phyloP scores from a whole-genome alignment of 805 yeast species.

The Priceomyces fermenticarens region DNA sequence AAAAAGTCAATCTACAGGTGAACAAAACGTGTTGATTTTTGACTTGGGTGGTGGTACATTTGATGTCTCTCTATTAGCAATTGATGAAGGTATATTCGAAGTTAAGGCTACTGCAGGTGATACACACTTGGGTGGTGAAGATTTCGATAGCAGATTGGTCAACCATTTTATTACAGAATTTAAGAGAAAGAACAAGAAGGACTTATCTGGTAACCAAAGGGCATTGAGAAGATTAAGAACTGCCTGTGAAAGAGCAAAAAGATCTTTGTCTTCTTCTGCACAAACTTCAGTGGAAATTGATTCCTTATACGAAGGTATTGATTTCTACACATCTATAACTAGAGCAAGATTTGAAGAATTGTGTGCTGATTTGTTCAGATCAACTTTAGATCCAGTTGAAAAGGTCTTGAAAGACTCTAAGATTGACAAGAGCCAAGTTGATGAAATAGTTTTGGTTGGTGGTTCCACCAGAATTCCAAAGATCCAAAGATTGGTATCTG shows the following conservation, averaged over 20 bases:
- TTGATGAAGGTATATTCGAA: conserved; percentile 49
- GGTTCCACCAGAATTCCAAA: conserved; percentile 99
- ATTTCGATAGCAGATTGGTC: conserved; percentile 94
- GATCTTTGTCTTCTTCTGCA: conserved; percentile 94
- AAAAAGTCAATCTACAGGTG: conserved; percentile 44
- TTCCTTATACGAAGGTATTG: conserved; percentile 91
- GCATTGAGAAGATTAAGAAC: conserved; percentile 98
- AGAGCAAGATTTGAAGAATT: conserved; percentile 98
- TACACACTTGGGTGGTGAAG: conserved; percentile 85
- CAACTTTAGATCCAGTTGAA: conserved; percentile 93
- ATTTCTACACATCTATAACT: conserved; percentile 93
- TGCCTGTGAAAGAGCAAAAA: conserved; percentile 99
- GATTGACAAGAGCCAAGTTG: conserved; percentile 82
- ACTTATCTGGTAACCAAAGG: conserved; percentile 88
- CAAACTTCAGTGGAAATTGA: conserved; percentile 92
- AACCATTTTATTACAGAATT: conserved; percentile 91
- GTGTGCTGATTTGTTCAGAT: conserved; percentile 91
- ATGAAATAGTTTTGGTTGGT: conserved; percentile 94
- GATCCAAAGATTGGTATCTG: conserved; percentile 91
- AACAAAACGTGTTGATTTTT: conserved; percentile 56
- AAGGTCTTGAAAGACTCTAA: conserved; percentile 89
- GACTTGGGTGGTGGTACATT: conserved; percentile 52
- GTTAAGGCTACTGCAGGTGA: conserved; percentile 51
- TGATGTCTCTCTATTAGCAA: conserved; percentile 45
- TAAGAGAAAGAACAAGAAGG: conserved; percentile 98